Evolutionary conservation across 257 asterid genomes (phyloP).

Genomic region (Scutellaria galericulata): DNA sequence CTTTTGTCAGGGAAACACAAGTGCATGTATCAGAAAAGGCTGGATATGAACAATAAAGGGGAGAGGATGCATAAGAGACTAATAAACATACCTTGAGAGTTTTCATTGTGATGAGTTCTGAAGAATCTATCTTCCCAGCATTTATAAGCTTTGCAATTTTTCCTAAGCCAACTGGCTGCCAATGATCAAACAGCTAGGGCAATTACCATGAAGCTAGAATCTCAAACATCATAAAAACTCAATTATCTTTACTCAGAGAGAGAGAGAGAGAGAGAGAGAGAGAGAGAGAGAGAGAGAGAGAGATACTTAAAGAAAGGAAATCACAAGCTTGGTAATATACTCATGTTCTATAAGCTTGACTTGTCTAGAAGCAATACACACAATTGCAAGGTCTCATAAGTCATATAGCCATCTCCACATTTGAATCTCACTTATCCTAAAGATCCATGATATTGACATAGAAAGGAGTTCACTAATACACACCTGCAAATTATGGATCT

Average conservation of each 20-base stretch:
- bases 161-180: slow-evolving; percentile 95
- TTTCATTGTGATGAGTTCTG: slow-evolving; percentile 94
- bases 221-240: slow-evolving; percentile 8
- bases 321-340: too few species aligned
- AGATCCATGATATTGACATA: too few species aligned
- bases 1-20: slow-evolving; percentile 42
- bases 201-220: slow-evolving; percentile 4
- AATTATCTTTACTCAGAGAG: slow-evolving; percentile 5
- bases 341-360: too few species aligned
- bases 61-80: background rate
- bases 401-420: too few species aligned
- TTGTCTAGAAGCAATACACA: too few species aligned
- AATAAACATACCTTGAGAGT: slow-evolving; percentile 69
- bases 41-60: slow-evolving; percentile 7
- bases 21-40: slow-evolving; percentile 29
- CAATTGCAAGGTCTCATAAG: too few species aligned
- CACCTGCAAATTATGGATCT: too few species aligned
- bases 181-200: slow-evolving; percentile 21
- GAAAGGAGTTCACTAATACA: too few species aligned
- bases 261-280: background rate
- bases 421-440: too few species aligned
- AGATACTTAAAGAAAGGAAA: background rate
- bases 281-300: background rate
- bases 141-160: slow-evolving; percentile 90
- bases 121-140: slow-evolving; percentile 94